A percentile compares a stretch with the other conserved stretches of the same genome.
Evolutionary conservation across 176 grass and related monocot species (phyloP).

Genomic region (Oropetium thomaeum): DNA sequence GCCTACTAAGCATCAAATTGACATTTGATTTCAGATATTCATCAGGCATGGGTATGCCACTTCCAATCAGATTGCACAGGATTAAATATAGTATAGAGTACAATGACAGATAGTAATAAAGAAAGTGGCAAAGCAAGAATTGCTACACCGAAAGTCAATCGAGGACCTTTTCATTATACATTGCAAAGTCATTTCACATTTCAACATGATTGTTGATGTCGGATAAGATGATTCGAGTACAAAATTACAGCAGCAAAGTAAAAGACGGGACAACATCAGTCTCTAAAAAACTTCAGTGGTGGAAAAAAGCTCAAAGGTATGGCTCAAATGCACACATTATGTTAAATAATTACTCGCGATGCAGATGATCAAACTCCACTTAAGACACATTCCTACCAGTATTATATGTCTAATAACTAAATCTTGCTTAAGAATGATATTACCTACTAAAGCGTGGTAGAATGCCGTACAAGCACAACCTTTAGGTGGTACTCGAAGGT

Average conservation of each 20-base stretch:
- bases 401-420: too few relatives aligned
- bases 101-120: not conserved
- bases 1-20: slow-evolving; percentile 3
- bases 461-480: not conserved
- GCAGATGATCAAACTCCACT: too few relatives aligned
- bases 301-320: not conserved
- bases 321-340: not conserved
- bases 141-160: not conserved
- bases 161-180: not conserved
- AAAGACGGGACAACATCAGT: not conserved
- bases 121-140: not conserved
- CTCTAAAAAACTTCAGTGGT: not conserved
- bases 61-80: not conserved
- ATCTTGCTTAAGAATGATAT: too few relatives aligned
- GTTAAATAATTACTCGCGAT: too few relatives aligned
- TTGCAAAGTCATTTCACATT: not conserved
- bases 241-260: too few relatives aligned
- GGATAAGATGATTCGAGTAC: not conserved
- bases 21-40: not conserved
- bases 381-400: too few relatives aligned
- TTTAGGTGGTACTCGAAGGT: not conserved
- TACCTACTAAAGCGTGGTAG: not conserved
- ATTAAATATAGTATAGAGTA: not conserved
- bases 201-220: not conserved
- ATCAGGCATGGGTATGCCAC: not conserved